Percentiles rank a stretch among this genome's conserved stretches.
Conservation (phyloP, 2,329 filamentous ascomycete genomes). For the Botrytis porri region DNA sequence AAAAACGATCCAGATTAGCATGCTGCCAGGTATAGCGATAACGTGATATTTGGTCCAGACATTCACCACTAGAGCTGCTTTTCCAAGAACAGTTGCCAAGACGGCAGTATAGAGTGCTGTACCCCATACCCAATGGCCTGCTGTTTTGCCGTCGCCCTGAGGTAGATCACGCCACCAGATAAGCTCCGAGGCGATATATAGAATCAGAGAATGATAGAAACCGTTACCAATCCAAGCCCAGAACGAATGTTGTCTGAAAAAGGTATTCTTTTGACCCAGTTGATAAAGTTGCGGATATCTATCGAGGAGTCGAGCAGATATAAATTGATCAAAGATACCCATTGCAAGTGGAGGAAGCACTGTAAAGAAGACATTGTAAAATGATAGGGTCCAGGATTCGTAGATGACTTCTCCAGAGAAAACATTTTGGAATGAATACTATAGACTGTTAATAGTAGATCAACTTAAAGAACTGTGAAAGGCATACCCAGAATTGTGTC, state of each 20-base stretch:
- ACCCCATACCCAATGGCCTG: constrained; percentile 98
- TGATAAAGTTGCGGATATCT: constrained; percentile 95
- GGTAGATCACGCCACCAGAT: constrained; percentile 82
- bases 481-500: constrained; percentile 96
- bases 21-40: constrained; percentile 89
- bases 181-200: constrained; percentile 81
- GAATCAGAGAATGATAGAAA: constrained; percentile 88
- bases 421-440: constrained; percentile 97
- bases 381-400: constrained; percentile 98
- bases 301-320: constrained; percentile 88
- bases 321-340: constrained; percentile 96
- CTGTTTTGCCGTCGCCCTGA: constrained; percentile 72
- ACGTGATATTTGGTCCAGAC: constrained; percentile 99
- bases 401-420: constrained; percentile 98
- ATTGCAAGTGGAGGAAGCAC: constrained; percentile 89
- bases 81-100: constrained; percentile 89
- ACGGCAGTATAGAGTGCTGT: constrained; percentile 90
- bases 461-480: constrained; percentile 24
- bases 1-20: constrained; percentile 88
- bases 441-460: constrained; percentile 25
- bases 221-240: constrained; percentile 90
- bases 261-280: constrained; percentile 86
- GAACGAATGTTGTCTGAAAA: constrained; percentile 92
- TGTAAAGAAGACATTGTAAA: constrained; percentile 99
- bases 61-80: constrained; percentile 90